phyloP scores from a whole-genome alignment of 441 rosid genomes.

The Gossypium schwendimanii region DNA sequence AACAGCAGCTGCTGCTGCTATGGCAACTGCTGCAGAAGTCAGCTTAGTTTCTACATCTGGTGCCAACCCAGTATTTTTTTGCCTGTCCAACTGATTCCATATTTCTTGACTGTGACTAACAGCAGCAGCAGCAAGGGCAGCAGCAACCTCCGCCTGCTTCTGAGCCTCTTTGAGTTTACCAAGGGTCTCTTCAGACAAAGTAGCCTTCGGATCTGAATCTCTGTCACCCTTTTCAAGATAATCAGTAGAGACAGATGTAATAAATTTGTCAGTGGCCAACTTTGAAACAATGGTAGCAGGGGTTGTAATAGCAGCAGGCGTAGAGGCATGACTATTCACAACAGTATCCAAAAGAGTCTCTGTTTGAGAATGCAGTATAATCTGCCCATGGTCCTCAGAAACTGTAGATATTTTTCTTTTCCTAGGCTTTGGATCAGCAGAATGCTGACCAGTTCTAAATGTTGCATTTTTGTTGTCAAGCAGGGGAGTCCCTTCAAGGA shows the following conservation, averaged over 20 bases:
- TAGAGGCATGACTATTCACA: slow-evolving; percentile 27
- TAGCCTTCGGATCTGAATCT: slow-evolving; percentile 33
- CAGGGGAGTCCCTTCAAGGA: slow-evolving; percentile 37
- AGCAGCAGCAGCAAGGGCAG: slow-evolving; percentile 72
- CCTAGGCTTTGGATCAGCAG: slow-evolving; percentile 65
- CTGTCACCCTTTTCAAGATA: slow-evolving; percentile 28
- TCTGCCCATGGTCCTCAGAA: slow-evolving; percentile 44
- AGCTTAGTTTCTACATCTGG: slow-evolving; percentile 56
- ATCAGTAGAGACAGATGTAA: slow-evolving; percentile 36
- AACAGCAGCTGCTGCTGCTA: slow-evolving; percentile 88
- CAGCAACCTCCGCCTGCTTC: slow-evolving; percentile 78
- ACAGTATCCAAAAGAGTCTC: slow-evolving; percentile 37
- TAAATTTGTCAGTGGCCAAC: slow-evolving; percentile 33
- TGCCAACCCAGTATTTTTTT: slow-evolving; percentile 44
- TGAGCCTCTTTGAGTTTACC: slow-evolving; percentile 63
- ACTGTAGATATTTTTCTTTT: slow-evolving; percentile 62
- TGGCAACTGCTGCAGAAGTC: slow-evolving; percentile 75
- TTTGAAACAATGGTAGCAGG: slow-evolving; percentile 40
- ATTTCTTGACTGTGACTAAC: slow-evolving; percentile 55
- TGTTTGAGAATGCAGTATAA: slow-evolving; percentile 37
- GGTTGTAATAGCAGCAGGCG: slow-evolving; percentile 36
- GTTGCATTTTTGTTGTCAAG: slow-evolving; percentile 41
- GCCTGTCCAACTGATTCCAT: slow-evolving; percentile 70
- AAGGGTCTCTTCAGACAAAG: slow-evolving; percentile 59
- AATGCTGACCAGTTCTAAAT: slow-evolving; percentile 38